Conservation (phyloP, 2,329 filamentous ascomycete species). For the Myriosclerotinia scirpicola region DNA sequence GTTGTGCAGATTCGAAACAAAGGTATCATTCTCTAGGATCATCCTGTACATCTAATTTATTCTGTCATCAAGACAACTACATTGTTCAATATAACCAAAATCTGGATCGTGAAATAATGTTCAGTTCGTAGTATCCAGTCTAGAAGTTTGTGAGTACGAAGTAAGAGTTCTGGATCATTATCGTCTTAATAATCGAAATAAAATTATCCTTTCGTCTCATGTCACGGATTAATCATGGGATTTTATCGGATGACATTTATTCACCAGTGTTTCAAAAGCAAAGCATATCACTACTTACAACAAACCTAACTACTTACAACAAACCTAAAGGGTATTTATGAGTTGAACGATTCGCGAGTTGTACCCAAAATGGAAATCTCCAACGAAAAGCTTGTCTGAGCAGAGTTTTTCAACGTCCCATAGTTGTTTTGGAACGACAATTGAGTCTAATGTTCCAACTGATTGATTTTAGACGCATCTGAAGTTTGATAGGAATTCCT, state of each 20-base stretch:
- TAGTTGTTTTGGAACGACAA: conserved; percentile 5
- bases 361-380: conserved; percentile 1
- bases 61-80: neutral
- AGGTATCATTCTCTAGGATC: neutral
- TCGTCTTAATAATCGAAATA: neutral
- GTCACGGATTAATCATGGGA: neutral
- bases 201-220: neutral
- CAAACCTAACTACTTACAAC: neutral
- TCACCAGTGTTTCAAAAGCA: conserved; percentile 1
- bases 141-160: neutral
- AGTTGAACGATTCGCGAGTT: conserved; percentile 7
- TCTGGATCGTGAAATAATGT: neutral
- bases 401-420: conserved; percentile 14
- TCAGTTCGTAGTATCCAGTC: neutral
- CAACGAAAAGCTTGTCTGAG: neutral
- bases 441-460: neutral
- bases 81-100: neutral
- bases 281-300: neutral
- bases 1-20: neutral
- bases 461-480: conserved; percentile 9
- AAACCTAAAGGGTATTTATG: neutral
- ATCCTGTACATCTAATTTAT: neutral
- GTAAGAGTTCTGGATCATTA: neutral
- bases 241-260: neutral
- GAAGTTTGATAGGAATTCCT: conserved; percentile 14